Conservation (phyloP, 148 eudicot genomes). For the Amaranthus palmeri region DNA sequence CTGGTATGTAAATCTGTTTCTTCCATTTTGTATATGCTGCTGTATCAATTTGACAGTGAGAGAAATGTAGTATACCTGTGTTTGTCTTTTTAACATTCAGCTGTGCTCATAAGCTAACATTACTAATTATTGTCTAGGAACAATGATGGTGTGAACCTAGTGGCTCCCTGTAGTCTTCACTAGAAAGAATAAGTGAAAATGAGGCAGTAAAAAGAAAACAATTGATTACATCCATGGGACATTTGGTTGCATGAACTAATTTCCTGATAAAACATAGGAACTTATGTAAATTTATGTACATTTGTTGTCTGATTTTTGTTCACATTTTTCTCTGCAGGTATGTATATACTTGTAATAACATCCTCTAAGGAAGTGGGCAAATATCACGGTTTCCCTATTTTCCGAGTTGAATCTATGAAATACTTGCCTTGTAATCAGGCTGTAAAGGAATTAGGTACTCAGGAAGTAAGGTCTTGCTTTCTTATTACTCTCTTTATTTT, state of each 20-base stretch:
- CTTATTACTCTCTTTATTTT: background rate
- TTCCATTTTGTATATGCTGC: background rate
- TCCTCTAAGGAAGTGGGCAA: constrained; percentile 79
- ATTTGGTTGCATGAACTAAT: background rate
- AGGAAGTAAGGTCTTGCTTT: constrained; percentile 53
- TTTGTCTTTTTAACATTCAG: background rate
- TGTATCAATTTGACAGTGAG: background rate
- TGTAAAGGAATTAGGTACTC: constrained; percentile 40
- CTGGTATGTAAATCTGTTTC: constrained; percentile 45
- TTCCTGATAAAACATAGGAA: background rate
- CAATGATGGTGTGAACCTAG: too few species aligned
- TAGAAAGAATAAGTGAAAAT: background rate
- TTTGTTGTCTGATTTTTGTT: background rate
- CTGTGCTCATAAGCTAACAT: background rate
- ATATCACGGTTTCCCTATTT: constrained; percentile 83
- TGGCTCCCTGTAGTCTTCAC: too few species aligned
- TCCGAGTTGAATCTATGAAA: constrained; percentile 71
- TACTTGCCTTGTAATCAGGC: constrained; percentile 71
- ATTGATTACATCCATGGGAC: background rate
- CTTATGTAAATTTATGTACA: background rate
- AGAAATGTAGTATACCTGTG: too few species aligned
- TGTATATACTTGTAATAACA: constrained; percentile 70
- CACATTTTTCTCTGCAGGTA: constrained; percentile 41
- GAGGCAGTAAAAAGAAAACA: background rate
- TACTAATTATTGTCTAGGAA: too few species aligned